Evolutionary conservation across 108 stramenopile genomes (phyloP), one percentile per base, ranked within the genome.

Genomic region (Nitzschia putrida): DNA sequence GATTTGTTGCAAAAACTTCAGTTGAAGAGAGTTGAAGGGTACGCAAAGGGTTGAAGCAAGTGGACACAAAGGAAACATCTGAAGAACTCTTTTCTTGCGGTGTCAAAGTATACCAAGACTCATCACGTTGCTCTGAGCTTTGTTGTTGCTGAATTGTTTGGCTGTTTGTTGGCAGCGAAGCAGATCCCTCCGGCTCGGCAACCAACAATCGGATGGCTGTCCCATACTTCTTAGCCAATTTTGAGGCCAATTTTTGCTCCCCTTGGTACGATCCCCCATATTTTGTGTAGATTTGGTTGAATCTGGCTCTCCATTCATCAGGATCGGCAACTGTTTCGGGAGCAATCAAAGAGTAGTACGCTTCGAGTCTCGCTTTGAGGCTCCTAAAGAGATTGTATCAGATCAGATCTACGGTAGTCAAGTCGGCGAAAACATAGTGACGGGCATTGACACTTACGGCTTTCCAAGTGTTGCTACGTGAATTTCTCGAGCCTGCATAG

Each of bases 211-310:
- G 60, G 9, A 94, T 85, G 9, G 66, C 39, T 21, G 71, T 67
- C 2, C 93, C 93, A 72, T 94, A 94, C 64, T 94, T 94, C 52
- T 86, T 89, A 0, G 58, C 73, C 73, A 94, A 71, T 66, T 91
- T 90, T 24, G 63, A 61, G 7, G 84, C 72, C 50, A 92, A 67
- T 47, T 78, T 83, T 51, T 73, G 66, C 68, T 94, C 92, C 1
- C 85, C 87, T 59, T 83, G 78, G 54, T 77, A 56, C n/a, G 84
- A 69, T 18, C 93, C 93, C 7, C 93, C 93, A 55, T 80, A 94
- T 47, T 77, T 83, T 44, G 66, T 67, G 60, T 84, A 90, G 29
- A 94, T 91, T 64, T 87, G 80, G 22, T 88, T 87, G 52, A 91
- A 88, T 29, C 79, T 83, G 24, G 58, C 44, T 43, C 66, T 65